Evolutionary conservation across 805 yeast genomes (phyloP).

Genomic region (Cyberlindnera bimundalis): DNA sequence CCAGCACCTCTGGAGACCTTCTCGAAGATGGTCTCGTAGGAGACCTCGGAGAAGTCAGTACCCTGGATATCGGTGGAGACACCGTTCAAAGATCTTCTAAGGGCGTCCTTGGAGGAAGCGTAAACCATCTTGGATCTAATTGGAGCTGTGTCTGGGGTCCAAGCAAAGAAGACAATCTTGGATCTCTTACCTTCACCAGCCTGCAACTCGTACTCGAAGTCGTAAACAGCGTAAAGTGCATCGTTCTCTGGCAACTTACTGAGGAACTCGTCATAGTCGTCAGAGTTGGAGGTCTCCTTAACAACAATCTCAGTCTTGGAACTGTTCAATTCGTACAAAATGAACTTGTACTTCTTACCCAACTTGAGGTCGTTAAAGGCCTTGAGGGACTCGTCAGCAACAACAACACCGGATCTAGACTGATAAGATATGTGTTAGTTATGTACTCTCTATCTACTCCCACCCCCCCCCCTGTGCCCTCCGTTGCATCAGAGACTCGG

Average conservation of each 20-base stretch:
- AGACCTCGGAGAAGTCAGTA: conserved; percentile 95
- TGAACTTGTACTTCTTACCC: conserved; percentile 83
- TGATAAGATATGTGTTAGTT: conserved; percentile 4
- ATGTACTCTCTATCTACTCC: too few relatives aligned
- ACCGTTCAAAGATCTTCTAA: conserved; percentile 96
- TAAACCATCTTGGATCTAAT: conserved; percentile 96
- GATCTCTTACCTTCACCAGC: conserved; percentile 93
- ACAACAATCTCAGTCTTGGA: conserved; percentile 89
- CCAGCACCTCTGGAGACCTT: conserved; percentile 57
- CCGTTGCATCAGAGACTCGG: too few relatives aligned
- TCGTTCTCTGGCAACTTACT: conserved; percentile 92
- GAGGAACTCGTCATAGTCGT: conserved; percentile 80
- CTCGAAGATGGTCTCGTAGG: conserved; percentile 89
- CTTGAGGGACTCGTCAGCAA: conserved; percentile 84
- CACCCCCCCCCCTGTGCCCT: too few relatives aligned
- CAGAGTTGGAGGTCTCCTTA: conserved; percentile 71
- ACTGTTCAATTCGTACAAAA: conserved; percentile 78
- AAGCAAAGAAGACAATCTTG: conserved; percentile 67
- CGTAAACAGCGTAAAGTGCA: conserved; percentile 94
- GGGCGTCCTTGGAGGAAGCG: conserved; percentile 97
- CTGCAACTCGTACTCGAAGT: conserved; percentile 89
- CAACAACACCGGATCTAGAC: conserved; percentile 55
- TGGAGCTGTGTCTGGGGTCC: conserved; percentile 98
- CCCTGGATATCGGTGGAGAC: conserved; percentile 94
- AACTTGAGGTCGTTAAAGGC: conserved; percentile 96